Evolutionary conservation across 805 yeast genomes (phyloP).

Genomic region (Metschnikowia vanudenii): DNA sequence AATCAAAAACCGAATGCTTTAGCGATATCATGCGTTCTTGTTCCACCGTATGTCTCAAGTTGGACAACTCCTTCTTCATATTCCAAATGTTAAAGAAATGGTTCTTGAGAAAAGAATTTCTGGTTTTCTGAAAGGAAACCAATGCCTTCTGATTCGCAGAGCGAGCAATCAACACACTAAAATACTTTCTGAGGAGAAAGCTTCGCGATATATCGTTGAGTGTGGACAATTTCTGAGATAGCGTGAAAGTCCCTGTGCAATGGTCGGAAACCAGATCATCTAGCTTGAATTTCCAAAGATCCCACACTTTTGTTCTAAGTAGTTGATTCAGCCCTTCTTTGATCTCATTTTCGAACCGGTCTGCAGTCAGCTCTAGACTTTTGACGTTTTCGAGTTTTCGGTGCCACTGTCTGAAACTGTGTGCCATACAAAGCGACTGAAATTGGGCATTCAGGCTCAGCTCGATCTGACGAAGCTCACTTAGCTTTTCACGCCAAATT

Average conservation of each 20-base stretch:
- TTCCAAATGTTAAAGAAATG: conserved; percentile 6
- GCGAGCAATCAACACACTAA: background rate
- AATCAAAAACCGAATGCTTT: conserved; percentile 2
- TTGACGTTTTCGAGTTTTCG: background rate
- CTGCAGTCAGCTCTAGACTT: background rate
- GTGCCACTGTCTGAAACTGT: background rate
- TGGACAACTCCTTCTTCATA: background rate
- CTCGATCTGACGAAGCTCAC: background rate
- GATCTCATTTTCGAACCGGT: background rate
- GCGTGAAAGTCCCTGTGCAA: background rate
- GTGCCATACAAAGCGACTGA: background rate
- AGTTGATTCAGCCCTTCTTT: conserved; percentile 4
- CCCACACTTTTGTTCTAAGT: conserved; percentile 2
- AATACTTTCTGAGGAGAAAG: background rate
- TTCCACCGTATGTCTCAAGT: background rate
- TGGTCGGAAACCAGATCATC: background rate
- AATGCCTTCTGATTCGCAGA: background rate
- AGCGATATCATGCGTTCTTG: background rate
- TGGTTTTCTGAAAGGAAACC: background rate
- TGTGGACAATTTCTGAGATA: conserved; percentile 5
- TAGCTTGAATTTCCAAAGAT: conserved; percentile 3
- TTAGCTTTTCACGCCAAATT: conserved; percentile 1
- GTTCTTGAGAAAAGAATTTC: background rate
- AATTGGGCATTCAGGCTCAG: background rate
- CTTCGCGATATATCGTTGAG: background rate